A percentile compares a stretch with the other conserved stretches of the same genome.
Evolutionary conservation across 176 grass and related monocot genomes (phyloP).

Genomic region (Miscanthus lutarioriparius): DNA sequence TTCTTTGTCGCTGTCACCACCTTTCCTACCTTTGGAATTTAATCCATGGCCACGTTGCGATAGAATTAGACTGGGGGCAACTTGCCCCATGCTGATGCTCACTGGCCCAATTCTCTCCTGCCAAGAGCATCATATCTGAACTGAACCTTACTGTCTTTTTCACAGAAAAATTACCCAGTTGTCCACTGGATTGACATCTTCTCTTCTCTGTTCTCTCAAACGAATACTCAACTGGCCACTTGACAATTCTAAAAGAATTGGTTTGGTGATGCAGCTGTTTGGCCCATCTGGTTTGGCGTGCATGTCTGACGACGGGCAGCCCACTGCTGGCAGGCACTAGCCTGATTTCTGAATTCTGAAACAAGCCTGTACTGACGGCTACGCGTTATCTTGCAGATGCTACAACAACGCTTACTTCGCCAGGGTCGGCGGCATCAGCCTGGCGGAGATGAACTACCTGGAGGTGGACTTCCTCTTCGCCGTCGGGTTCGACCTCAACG

Average conservation of each 20-base stretch:
- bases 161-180: constrained; percentile 19
- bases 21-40: constrained; percentile 38
- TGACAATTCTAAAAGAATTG: neutral
- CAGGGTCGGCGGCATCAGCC: constrained; percentile 48
- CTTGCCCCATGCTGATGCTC: constrained; percentile 43
- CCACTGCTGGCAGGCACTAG: neutral
- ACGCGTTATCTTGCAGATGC: constrained; percentile 20
- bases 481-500: constrained; percentile 48
- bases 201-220: neutral
- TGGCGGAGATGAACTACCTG: constrained; percentile 63
- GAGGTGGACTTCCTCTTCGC: constrained; percentile 58
- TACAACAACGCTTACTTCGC: constrained; percentile 62
- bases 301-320: neutral
- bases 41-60: constrained; percentile 31
- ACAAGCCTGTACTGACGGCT: constrained; percentile 4
- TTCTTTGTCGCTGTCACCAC: constrained; percentile 21
- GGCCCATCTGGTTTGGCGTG: neutral
- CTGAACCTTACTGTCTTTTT: neutral
- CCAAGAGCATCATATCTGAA: constrained; percentile 14
- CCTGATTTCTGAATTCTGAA: constrained; percentile 5
- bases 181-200: neutral
- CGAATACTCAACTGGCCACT: constrained; percentile 14
- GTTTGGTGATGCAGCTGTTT: neutral
- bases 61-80: constrained; percentile 31
- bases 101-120: constrained; percentile 19